Evolutionary conservation across 2,329 filamentous ascomycete genomes (phyloP).

Genomic region (Penicillium glabrum): DNA sequence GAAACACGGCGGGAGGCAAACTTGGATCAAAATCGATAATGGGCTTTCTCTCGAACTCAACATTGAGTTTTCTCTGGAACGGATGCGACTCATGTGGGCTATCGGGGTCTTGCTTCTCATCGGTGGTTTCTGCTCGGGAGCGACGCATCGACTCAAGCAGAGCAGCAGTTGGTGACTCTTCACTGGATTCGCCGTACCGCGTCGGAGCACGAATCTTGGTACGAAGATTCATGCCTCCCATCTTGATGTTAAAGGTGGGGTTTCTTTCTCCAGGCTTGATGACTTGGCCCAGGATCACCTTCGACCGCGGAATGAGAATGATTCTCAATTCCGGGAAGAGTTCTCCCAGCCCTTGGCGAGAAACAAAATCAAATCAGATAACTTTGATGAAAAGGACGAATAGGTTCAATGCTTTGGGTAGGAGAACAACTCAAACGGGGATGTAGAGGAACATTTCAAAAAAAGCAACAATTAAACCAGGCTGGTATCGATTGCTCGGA

Average conservation of each 20-base stretch:
- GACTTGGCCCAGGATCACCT: neutral
- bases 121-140: neutral
- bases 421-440: neutral
- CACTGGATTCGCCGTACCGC: slow-evolving; percentile 27
- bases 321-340: neutral
- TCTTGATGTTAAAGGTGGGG: neutral
- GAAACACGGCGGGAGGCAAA: slow-evolving; percentile 43
- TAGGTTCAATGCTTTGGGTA: neutral
- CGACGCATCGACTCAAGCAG: neutral
- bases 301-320: neutral
- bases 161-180: slow-evolving; percentile 13
- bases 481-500: neutral
- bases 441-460: neutral
- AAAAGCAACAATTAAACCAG: neutral
- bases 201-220: slow-evolving; percentile 30
- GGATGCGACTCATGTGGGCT: neutral
- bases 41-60: neutral
- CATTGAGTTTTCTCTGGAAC: neutral
- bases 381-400: neutral
- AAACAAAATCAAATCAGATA: neutral
- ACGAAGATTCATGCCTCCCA: slow-evolving; percentile 34
- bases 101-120: neutral
- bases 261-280: neutral
- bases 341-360: neutral
- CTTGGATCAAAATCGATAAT: slow-evolving; percentile 35